These are phyloP conservation scores for Beauveria caledonica DNA, from an alignment of 2,329 filamentous ascomycete species.

Conservation along the genomic window DNA sequence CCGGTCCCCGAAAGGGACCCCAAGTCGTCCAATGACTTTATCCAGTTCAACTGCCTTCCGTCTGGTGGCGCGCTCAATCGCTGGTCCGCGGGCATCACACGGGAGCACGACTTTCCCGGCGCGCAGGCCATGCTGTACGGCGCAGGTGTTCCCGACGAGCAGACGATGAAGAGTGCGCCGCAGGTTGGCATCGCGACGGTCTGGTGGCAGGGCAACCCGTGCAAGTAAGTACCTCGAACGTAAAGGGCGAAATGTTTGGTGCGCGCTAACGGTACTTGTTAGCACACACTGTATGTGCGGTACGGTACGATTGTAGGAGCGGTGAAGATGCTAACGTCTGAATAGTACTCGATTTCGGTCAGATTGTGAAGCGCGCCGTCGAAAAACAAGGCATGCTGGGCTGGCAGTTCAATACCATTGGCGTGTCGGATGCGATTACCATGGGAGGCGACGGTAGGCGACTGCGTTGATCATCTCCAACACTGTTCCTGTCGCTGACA, in stretches of 20 bases:
- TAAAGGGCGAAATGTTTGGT: not conserved
- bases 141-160: conserved; percentile 73
- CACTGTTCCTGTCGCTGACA: too few relatives aligned
- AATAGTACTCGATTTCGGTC: conserved; percentile 73
- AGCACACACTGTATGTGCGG: conserved; percentile 34
- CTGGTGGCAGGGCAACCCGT: conserved; percentile 97
- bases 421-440: conserved; percentile 83
- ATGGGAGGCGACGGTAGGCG: conserved; percentile 80
- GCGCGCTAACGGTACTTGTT: not conserved
- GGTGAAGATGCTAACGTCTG: not conserved
- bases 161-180: conserved; percentile 82
- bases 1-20: conserved; percentile 23
- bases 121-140: conserved; percentile 96
- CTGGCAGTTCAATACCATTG: conserved; percentile 91
- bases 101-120: conserved; percentile 81
- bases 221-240: conserved; percentile 57
- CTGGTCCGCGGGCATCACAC: conserved; percentile 76
- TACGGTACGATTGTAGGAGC: not conserved
- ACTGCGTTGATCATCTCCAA: not conserved
- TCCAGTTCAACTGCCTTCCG: conserved; percentile 44
- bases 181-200: conserved; percentile 88
- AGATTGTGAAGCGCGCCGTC: conserved; percentile 75
- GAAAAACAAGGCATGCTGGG: conserved; percentile 79
- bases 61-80: conserved; percentile 61
- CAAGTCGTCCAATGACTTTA: conserved; percentile 43